Conservation (phyloP, 2,329 filamentous ascomycete species). For the Aureobasidium pullulans region DNA sequence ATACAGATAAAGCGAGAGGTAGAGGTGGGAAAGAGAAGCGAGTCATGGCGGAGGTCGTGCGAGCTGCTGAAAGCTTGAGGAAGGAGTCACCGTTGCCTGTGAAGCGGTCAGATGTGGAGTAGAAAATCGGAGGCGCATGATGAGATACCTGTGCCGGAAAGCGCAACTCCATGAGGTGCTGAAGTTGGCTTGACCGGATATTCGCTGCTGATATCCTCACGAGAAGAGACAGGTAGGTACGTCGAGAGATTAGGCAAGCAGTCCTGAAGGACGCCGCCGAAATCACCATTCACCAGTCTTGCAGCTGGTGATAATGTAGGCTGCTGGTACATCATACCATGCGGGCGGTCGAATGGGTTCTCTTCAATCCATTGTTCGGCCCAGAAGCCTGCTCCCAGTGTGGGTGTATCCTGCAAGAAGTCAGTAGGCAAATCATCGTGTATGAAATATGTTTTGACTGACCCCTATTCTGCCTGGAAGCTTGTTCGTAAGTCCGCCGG, state of each 20-base stretch:
- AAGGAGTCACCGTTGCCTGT: slow-evolving; percentile 81
- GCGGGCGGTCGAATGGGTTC: not conserved
- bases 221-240: slow-evolving; percentile 22
- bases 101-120: not conserved
- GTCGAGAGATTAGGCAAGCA: slow-evolving; percentile 47
- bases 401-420: slow-evolving; percentile 60
- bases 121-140: not conserved
- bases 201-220: not conserved
- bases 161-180: slow-evolving; percentile 22
- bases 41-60: slow-evolving; percentile 66
- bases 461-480: slow-evolving; percentile 68
- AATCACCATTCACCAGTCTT: slow-evolving; percentile 26
- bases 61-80: slow-evolving; percentile 61
- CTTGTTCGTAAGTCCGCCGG: slow-evolving; percentile 83
- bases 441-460: not conserved
- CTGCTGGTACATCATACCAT: slow-evolving; percentile 6
- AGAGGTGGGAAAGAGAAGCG: slow-evolving; percentile 46
- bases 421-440: not conserved
- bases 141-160: slow-evolving; percentile 21
- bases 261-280: slow-evolving; percentile 49
- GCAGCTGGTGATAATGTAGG: slow-evolving; percentile 20
- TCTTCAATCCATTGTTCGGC: slow-evolving; percentile 70
- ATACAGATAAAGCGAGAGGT: slow-evolving; percentile 52
- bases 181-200: not conserved
- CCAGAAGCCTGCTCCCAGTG: slow-evolving; percentile 80